phyloP scores from a whole-genome alignment of 768 basidiomycete species.

The Exsudoporus frostii region DNA sequence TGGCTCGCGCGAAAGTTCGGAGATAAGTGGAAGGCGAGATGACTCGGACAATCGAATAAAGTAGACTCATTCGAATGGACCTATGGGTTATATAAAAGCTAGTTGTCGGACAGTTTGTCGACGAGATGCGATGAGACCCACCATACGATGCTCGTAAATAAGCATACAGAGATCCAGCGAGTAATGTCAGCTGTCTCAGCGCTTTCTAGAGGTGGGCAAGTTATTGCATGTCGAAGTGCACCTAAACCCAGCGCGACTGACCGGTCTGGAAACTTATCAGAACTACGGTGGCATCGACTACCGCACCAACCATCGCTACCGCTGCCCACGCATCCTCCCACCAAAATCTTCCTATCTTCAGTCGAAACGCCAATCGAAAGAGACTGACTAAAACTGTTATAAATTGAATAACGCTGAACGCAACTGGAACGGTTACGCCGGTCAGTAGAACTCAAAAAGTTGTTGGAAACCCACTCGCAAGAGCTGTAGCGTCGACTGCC shows the following conservation, averaged over 20 bases:
- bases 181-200: not conserved
- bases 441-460: not conserved
- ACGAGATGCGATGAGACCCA: not conserved
- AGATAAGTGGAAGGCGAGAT: not conserved
- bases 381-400: not conserved
- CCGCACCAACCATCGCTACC: not conserved
- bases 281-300: not conserved
- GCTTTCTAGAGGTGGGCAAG: not conserved
- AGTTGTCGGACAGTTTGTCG: not conserved
- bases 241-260: not conserved
- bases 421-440: not conserved
- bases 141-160: constrained; percentile 7
- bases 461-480: not conserved
- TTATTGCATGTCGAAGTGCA: not conserved
- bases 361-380: constrained; percentile 5
- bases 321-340: constrained; percentile 15
- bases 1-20: not conserved
- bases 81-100: not conserved
- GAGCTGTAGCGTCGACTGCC: not conserved
- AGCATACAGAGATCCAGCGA: not conserved
- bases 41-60: constrained; percentile 15
- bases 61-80: constrained; percentile 11
- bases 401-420: not conserved
- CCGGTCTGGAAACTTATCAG: not conserved
- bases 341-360: constrained; percentile 13